Evolutionary conservation across 768 basidiomycete genomes (phyloP).

Genomic region (Roridomyces roridus): DNA sequence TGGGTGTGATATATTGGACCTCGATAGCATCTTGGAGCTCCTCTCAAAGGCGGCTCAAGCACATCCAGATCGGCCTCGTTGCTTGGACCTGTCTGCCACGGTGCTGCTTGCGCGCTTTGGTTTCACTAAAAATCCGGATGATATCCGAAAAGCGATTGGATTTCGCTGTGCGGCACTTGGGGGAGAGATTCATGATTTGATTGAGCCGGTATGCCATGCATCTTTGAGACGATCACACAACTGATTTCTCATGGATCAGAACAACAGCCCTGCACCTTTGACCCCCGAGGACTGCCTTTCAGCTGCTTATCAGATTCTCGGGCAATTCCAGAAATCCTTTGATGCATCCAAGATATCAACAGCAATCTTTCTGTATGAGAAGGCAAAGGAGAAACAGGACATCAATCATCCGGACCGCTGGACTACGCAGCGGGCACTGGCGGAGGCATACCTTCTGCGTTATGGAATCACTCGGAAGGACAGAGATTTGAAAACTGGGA

Average conservation of each 20-base stretch:
- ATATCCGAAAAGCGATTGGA: conserved; percentile 8
- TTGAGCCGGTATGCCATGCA: conserved; percentile 2
- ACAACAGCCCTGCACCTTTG: neutral
- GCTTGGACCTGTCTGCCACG: neutral
- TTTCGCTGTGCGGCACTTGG: conserved; percentile 7
- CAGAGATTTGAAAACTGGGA: conserved; percentile 1
- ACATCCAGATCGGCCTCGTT: conserved; percentile 1
- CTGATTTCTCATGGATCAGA: neutral
- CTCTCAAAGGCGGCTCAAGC: conserved; percentile 6
- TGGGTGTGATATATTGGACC: conserved; percentile 1
- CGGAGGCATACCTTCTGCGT: conserved; percentile 1
- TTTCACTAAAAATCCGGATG: conserved; percentile 1
- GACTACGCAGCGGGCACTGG: conserved; percentile 1
- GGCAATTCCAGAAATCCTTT: conserved; percentile 1
- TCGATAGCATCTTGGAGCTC: conserved; percentile 1
- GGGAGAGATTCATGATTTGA: conserved; percentile 1
- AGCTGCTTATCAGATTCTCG: conserved; percentile 3
- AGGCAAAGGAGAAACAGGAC: conserved; percentile 4
- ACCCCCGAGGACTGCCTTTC: conserved; percentile 1
- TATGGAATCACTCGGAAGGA: conserved; percentile 7
- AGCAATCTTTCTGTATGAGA: conserved; percentile 4
- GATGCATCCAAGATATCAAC: conserved; percentile 5
- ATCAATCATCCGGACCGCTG: conserved; percentile 2
- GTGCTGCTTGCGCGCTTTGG: conserved; percentile 3
- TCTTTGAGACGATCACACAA: neutral